These are phyloP conservation scores for Camelina laxa DNA, from an alignment of 345 rosid species.

Conservation along the genomic window DNA sequence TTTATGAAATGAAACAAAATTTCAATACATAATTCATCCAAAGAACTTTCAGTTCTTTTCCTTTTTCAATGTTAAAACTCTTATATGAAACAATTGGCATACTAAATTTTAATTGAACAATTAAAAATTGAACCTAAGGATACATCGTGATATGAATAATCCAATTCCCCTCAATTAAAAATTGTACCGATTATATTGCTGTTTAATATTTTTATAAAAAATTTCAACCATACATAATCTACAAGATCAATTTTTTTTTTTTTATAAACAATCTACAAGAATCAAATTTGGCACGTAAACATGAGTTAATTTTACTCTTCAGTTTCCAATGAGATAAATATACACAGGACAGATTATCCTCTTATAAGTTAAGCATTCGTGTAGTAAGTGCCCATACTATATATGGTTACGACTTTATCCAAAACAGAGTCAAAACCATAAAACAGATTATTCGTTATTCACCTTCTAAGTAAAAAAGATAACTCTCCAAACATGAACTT, in stretches of 20 bases:
- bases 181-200: not conserved
- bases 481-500: slow-evolving; percentile 43
- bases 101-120: not conserved
- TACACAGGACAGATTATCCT: not conserved
- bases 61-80: not conserved
- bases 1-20: not conserved
- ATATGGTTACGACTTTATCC: slow-evolving; percentile 15
- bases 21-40: not conserved
- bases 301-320: not conserved
- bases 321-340: not conserved
- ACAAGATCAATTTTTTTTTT: no score
- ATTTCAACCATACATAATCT: no score
- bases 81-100: not conserved
- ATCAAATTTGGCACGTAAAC: not conserved
- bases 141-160: not conserved
- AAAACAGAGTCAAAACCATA: slow-evolving; percentile 29
- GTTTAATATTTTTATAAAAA: not conserved
- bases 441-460: slow-evolving; percentile 44
- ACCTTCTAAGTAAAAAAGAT: slow-evolving; percentile 40
- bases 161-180: no score
- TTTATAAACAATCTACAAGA: not conserved
- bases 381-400: slow-evolving; percentile 35
- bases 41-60: no score
- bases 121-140: no score
- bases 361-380: slow-evolving; percentile 40